Conservation (phyloP, 2,329 filamentous ascomycete genomes). For the Colletotrichum scovillei region DNA sequence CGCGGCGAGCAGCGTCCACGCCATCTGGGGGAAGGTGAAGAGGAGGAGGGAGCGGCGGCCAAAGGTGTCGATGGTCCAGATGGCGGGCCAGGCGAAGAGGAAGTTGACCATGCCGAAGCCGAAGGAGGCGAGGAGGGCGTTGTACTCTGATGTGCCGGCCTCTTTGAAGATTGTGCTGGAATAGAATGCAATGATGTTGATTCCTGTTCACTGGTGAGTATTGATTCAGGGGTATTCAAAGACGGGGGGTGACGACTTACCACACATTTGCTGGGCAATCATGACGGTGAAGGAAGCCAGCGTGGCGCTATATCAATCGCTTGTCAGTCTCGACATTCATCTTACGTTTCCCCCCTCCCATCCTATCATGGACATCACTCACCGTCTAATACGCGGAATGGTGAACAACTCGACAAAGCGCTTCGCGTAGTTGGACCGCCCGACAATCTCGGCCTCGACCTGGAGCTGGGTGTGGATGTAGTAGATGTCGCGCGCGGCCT, state of each 20-base stretch:
- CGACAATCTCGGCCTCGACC: conserved; percentile 44
- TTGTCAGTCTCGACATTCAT: neutral
- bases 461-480: conserved; percentile 61
- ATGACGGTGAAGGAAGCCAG: conserved; percentile 76
- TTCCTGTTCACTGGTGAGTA: conserved; percentile 30
- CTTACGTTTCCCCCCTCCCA: no score
- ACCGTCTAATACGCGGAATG: conserved; percentile 63
- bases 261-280: conserved; percentile 73
- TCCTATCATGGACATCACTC: neutral
- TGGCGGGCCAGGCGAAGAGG: conserved; percentile 72
- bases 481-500: conserved; percentile 72
- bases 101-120: conserved; percentile 69
- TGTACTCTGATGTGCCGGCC: conserved; percentile 46
- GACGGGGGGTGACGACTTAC: conserved; percentile 42
- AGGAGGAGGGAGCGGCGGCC: conserved; percentile 71
- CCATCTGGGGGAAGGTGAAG: conserved; percentile 76
- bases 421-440: conserved; percentile 53
- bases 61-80: conserved; percentile 76
- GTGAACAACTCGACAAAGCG: conserved; percentile 68
- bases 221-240: no score
- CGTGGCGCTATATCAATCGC: conserved; percentile 56
- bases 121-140: conserved; percentile 63
- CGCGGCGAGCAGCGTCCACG: conserved; percentile 65
- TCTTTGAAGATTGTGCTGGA: conserved; percentile 57
- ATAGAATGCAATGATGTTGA: conserved; percentile 64